Evolutionary conservation across 768 basidiomycete genomes (phyloP).

Genomic region (Pisolithus albus): DNA sequence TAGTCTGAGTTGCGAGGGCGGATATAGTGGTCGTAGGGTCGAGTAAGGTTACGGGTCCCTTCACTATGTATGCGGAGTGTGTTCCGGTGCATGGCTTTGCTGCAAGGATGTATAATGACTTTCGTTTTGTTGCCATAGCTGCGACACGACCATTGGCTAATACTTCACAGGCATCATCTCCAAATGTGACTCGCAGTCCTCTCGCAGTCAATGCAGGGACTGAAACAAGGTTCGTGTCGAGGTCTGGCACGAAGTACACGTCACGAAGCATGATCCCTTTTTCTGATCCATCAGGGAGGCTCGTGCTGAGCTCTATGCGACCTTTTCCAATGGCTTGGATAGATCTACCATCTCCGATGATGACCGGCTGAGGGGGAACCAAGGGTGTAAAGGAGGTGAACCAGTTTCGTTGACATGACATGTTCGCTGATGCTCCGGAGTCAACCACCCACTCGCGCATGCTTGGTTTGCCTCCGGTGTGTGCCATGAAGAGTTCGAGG

Average conservation of each 20-base stretch:
- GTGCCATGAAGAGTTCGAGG: conserved; percentile 1
- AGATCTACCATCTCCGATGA: neutral
- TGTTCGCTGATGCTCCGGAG: neutral
- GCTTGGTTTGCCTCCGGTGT: neutral
- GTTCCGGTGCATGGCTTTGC: neutral
- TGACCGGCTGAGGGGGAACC: neutral
- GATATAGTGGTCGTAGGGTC: neutral
- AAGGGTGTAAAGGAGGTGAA: neutral
- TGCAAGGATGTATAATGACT: conserved; percentile 2
- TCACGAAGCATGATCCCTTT: neutral
- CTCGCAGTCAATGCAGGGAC: conserved; percentile 7
- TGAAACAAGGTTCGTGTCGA: conserved; percentile 13
- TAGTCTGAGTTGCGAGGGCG: neutral
- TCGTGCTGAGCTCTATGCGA: neutral
- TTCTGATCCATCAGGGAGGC: neutral
- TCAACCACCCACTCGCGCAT: too few species aligned
- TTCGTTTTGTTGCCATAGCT: neutral
- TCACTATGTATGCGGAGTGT: neutral
- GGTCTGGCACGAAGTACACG: conserved; percentile 2
- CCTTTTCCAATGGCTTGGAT: conserved; percentile 3
- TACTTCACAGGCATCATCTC: neutral
- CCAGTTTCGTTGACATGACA: neutral
- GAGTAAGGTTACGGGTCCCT: neutral
- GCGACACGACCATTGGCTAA: neutral
- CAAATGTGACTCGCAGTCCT: neutral